phyloP scores from a whole-genome alignment of 139 green algal genomes.

The Coelastrella sp. region DNA sequence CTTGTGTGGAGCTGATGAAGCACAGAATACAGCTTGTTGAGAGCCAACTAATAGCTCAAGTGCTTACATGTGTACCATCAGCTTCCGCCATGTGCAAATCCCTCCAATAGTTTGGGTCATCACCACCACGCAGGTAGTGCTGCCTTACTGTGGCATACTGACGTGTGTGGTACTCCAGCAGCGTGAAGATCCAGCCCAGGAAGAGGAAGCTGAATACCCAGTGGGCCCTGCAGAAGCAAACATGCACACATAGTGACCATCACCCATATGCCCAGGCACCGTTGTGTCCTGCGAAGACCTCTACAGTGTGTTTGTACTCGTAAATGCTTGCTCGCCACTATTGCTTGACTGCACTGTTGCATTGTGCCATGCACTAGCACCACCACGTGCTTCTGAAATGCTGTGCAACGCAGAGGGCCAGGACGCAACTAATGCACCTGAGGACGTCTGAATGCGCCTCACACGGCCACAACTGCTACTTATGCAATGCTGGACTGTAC shows the following conservation, averaged over 20 bases:
- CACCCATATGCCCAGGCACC: background rate
- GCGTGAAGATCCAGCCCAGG: slow-evolving; percentile 25
- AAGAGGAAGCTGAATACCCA: slow-evolving; percentile 28
- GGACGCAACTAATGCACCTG: too few species aligned
- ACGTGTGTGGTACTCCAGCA: slow-evolving; percentile 48
- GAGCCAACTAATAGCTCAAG: background rate
- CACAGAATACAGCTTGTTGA: background rate
- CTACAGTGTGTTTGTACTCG: too few species aligned
- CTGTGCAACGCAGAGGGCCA: too few species aligned
- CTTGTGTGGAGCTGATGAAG: background rate
- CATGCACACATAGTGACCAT: background rate
- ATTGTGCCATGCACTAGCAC: background rate
- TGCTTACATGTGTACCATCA: slow-evolving; percentile 27
- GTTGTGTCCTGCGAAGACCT: too few species aligned
- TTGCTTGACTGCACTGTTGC: background rate
- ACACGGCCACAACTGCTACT: background rate
- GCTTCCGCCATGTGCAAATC: slow-evolving; percentile 53
- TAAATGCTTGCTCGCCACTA: background rate
- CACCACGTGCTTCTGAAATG: too few species aligned
- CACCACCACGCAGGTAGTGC: slow-evolving; percentile 40
- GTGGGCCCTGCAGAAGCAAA: slow-evolving; percentile 26
- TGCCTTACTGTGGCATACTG: slow-evolving; percentile 39
- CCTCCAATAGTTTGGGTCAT: slow-evolving; percentile 49
- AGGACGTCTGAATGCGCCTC: too few species aligned
- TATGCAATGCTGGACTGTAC: background rate